phyloP scores from a whole-genome alignment of 352 stramenopile genomes.

The Pythium oligandrum region DNA sequence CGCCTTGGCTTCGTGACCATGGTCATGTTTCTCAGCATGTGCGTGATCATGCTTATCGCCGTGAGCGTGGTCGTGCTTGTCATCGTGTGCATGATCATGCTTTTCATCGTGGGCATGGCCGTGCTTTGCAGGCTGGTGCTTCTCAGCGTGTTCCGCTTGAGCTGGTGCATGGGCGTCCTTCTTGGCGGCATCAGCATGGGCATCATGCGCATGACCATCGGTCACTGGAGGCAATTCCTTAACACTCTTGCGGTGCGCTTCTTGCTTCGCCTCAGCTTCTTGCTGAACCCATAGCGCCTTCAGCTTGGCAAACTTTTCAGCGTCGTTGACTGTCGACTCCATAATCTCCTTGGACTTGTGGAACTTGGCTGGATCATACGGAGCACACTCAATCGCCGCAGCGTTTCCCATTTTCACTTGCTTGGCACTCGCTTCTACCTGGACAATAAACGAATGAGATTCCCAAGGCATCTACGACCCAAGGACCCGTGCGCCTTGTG shows the following conservation, averaged over 20 bases:
- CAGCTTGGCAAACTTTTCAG: constrained; percentile 68
- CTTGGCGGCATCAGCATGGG: background rate
- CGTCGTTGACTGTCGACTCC: constrained; percentile 48
- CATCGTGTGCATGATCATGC: background rate
- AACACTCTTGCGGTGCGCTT: constrained; percentile 25
- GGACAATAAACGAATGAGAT: too few relatives aligned
- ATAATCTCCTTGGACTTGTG: constrained; percentile 64
- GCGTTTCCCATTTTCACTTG: constrained; percentile 35
- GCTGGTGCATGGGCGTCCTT: constrained; percentile 5
- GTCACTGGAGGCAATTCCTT: constrained; percentile 24
- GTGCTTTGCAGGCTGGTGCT: background rate
- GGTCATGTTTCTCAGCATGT: too few relatives aligned
- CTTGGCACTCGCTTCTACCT: too few relatives aligned
- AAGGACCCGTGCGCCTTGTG: background rate
- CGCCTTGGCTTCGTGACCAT: too few relatives aligned
- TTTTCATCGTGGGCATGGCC: background rate
- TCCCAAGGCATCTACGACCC: too few relatives aligned
- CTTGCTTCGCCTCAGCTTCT: constrained; percentile 2
- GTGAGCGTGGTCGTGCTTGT: background rate
- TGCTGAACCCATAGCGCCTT: constrained; percentile 53
- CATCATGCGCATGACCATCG: constrained; percentile 4
- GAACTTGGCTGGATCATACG: constrained; percentile 63
- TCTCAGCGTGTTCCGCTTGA: background rate
- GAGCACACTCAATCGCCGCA: constrained; percentile 47
- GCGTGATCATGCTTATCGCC: too few relatives aligned